phyloP scores from a whole-genome alignment of 164 flowering plant genomes.

The Berberis vulgaris region DNA sequence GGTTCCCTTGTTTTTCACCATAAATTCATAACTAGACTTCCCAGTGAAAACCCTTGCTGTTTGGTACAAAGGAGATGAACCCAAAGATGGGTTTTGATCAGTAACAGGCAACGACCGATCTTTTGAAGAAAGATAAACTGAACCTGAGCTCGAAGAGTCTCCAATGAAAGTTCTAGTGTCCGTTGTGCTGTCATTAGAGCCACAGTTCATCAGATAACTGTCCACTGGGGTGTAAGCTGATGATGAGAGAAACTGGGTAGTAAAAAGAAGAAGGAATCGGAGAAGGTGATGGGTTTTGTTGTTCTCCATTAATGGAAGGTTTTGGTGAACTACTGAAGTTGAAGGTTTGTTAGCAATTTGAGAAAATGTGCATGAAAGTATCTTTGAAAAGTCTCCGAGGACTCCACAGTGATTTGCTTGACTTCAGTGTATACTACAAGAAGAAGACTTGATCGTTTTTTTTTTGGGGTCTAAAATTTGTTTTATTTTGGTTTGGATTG shows the following conservation, averaged over 20 bases:
- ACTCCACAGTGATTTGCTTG: too few species aligned
- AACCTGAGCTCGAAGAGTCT: slow-evolving; percentile 3
- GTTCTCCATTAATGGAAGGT: not conserved
- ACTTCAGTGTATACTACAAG: too few species aligned
- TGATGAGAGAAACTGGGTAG: slow-evolving; percentile 3
- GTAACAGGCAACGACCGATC: not conserved
- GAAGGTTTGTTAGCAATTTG: too few species aligned
- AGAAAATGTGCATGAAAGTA: too few species aligned
- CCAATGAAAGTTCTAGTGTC: slow-evolving; percentile 17
- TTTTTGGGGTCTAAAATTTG: too few species aligned
- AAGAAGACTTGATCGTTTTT: too few species aligned
- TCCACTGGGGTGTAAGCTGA: slow-evolving; percentile 24
- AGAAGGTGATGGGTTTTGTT: not conserved
- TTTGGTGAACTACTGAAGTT: not conserved
- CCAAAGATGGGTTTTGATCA: slow-evolving; percentile 7
- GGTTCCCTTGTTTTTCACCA: slow-evolving; percentile 4
- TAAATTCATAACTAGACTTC: slow-evolving; percentile 9
- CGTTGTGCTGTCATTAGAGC: slow-evolving; percentile 14
- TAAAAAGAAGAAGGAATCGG: not conserved
- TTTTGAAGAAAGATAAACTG: slow-evolving; percentile 2
- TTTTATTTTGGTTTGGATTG: too few species aligned
- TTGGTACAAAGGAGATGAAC: slow-evolving; percentile 7
- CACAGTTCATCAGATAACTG: slow-evolving; percentile 30
- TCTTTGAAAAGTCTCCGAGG: too few species aligned
- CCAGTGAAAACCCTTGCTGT: slow-evolving; percentile 17